These are phyloP conservation scores for Galeopsis tetrahit DNA, from an alignment of 257 asterid species.

Conservation along the genomic window DNA sequence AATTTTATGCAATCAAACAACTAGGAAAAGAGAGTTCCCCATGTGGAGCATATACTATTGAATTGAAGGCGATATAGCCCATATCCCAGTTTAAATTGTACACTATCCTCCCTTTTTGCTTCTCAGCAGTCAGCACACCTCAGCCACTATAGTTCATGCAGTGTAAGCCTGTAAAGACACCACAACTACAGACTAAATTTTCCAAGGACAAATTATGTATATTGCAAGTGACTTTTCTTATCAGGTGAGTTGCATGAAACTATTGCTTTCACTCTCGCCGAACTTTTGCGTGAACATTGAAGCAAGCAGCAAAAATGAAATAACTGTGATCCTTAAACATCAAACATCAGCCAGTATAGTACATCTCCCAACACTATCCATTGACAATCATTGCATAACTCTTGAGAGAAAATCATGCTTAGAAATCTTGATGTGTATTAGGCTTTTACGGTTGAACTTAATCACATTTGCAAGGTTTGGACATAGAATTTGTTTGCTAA, in stretches of 20 bases:
- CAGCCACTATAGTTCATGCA: not conserved
- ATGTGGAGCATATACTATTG: not conserved
- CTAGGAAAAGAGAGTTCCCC: not conserved
- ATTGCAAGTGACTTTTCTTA: not conserved
- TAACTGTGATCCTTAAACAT: not conserved
- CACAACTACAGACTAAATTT: not conserved
- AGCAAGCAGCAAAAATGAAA: slow-evolving; percentile 12
- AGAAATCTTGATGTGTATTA: not conserved
- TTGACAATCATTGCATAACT: not conserved
- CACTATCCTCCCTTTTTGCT: not conserved
- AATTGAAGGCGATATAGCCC: not conserved
- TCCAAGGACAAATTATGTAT: not conserved
- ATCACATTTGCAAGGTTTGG: slow-evolving; percentile 34
- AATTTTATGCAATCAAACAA: not conserved
- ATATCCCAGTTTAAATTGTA: not conserved
- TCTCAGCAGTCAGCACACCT: too few species aligned
- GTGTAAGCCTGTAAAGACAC: slow-evolving; percentile 2
- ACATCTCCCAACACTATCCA: not conserved
- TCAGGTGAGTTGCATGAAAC: not conserved
- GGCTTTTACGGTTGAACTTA: slow-evolving; percentile 5
- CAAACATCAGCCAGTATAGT: not conserved
- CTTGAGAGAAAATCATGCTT: not conserved
- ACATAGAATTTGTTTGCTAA: slow-evolving; percentile 32
- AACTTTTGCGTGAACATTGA: not conserved
- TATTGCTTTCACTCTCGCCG: not conserved